Base-by-base conservation (phyloP, 2,329 filamentous ascomycete genomes). In the Talaromyces sp. region DNA sequence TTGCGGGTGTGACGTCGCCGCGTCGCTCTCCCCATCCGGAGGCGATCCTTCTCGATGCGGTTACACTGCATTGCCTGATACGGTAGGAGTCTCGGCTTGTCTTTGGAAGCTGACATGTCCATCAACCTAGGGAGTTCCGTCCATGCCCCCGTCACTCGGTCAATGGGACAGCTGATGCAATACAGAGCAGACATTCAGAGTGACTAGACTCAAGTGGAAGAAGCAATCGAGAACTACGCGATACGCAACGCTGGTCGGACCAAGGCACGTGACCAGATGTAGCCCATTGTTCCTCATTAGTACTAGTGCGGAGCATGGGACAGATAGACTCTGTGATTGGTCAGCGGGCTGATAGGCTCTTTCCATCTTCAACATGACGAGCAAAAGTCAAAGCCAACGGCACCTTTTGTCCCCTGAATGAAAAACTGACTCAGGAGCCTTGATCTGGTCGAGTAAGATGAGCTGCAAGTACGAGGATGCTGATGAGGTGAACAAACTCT, bases 1-100 rank as follows among this genome's bases (percentile, higher is more conserved):
- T 52, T 25, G 58, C 44, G 58, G 58, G 21, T 28, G 58, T 60
- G 58, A 60, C 58, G 58, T 60, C 31, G 56, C 31, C 21, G 33
- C 28, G 56, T 58, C 56, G 42, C 37, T 59, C 21, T n/a, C 57
- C 44, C 28, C 6, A 50, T 59, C 31, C 58, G 44, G 50, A 54
- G 58, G 21, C 42, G 44, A 60, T 25, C 44, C 31, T 52, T 52
- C 58, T 46, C 16, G 44, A 40, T 52, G 44, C 44, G 18, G 58
- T 40, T 52, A 52, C 33, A 16, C 33, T 23, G 18, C 33, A 28
- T 60, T 48, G n/a, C 28, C 50, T 54, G 50, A 21, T 14, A 40
- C 31, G 21, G 18, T 3, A 25, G 21, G 23, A 28, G 44, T 18
- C 46, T 35, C 21, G 28, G 48, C 33, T 23, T 52, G 58, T 39